Evolutionary conservation across 169 alveolate species (phyloP).

Genomic region (Blepharisma undulans): DNA sequence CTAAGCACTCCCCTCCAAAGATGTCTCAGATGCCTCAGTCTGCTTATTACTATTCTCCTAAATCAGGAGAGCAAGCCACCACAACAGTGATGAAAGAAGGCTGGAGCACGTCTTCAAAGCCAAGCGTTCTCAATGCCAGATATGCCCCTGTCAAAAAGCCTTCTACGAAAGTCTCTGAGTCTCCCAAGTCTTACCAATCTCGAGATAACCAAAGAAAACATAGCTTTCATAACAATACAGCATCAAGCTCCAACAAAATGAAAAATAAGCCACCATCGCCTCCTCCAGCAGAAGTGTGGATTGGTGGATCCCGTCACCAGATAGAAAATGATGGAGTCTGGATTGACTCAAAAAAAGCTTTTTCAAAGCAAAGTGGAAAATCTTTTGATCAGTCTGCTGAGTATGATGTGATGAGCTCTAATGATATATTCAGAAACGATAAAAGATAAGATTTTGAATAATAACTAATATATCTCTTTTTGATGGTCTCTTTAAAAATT

Average conservation of each 20-base stretch:
- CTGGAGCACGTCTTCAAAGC: slow-evolving; percentile 4
- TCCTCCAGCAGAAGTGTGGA: neutral
- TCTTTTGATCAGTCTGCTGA: neutral
- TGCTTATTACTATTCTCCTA: neutral
- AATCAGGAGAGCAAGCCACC: neutral
- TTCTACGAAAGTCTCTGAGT: neutral
- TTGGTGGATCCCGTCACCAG: neutral
- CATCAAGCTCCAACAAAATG: neutral
- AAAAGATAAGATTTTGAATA: neutral
- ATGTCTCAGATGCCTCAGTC: neutral
- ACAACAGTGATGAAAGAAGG: neutral
- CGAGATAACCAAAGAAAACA: neutral
- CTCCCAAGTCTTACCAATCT: neutral
- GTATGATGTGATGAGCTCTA: neutral
- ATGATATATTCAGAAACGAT: neutral
- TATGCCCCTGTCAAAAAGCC: neutral
- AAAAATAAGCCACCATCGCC: neutral
- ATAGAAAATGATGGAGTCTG: neutral
- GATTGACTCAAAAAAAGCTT: neutral
- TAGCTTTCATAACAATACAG: neutral
- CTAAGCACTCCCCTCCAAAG: neutral
- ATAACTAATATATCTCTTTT: neutral
- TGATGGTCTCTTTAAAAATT: neutral
- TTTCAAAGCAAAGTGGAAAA: neutral
- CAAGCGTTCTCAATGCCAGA: neutral